Conservation (phyloP, 176 grass and related monocot species). For the Oryza coarctata region DNA sequence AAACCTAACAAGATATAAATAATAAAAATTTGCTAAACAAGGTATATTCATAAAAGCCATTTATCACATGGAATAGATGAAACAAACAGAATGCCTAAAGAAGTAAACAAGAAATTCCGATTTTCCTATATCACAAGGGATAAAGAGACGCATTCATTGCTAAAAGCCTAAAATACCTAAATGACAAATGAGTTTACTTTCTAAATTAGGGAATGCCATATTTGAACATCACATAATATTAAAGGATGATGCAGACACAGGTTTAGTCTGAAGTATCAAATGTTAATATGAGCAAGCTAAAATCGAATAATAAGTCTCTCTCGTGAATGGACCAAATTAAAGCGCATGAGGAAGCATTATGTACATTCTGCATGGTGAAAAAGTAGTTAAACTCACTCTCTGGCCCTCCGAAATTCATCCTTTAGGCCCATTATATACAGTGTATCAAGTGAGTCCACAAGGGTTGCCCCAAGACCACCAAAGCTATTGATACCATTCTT, state of each 20-base stretch:
- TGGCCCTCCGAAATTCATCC: slow-evolving; percentile 96
- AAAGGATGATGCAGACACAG: not conserved
- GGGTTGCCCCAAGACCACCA: slow-evolving; percentile 94
- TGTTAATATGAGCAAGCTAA: slow-evolving; percentile 14
- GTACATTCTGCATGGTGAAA: slow-evolving; percentile 4
- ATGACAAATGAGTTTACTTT: slow-evolving; percentile 24
- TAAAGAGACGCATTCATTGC: not conserved
- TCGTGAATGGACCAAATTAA: not conserved
- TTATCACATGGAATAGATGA: slow-evolving; percentile 14
- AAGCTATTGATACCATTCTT: slow-evolving; percentile 92
- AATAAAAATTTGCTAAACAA: not conserved
- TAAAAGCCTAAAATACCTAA: slow-evolving; percentile 18
- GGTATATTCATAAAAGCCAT: not conserved
- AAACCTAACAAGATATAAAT: not conserved
- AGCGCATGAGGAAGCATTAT: slow-evolving; percentile 14
- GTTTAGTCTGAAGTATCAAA: slow-evolving; percentile 14
- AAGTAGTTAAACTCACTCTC: slow-evolving; percentile 76
- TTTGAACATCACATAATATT: not conserved
- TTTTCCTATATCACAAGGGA: not conserved
- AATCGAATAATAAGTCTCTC: slow-evolving; percentile 1
- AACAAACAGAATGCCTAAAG: slow-evolving; percentile 21
- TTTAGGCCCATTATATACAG: slow-evolving; percentile 95
- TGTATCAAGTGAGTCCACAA: slow-evolving; percentile 94
- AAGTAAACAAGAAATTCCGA: slow-evolving; percentile 13
- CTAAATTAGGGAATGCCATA: slow-evolving; percentile 18